Evolutionary conservation across 169 alveolate genomes (phyloP), one percentile per base, ranked within the genome.

Genomic region (Plasmodium coatneyi): DNA sequence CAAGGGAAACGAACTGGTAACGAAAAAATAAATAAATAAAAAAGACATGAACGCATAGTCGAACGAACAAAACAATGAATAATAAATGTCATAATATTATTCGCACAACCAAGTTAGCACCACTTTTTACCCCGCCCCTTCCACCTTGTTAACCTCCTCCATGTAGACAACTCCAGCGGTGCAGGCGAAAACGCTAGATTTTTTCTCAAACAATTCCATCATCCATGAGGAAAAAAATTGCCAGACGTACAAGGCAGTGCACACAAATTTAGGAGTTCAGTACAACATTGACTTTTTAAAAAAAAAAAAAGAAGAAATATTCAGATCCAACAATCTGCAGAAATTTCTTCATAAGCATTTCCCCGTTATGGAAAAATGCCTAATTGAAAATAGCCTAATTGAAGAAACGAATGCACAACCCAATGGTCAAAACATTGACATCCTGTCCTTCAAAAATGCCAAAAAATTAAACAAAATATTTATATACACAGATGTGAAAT

Each of bases 401-500:
- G 9, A 54, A 30, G 86, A 76, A 60, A 39, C 60, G 71, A 79
- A 78, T 14, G 60, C n/a, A 79, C 54, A 87, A 79, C 80, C 71
- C 19, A 56, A 78, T 71, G 30, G 19, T n/a, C 78, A 78, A 54
- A 79, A 43, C 46, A 30, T 22, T 9, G 93, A 87, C 22, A 78
- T 87, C 28, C 70, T 56, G 32, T 79, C 93, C 28, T 87, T 78
- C 41, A 87, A 79, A 66, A 60, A 71, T 87, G 71, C 71, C 22
- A 87, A 87, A 87, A 32, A 87, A 41, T 56, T 87, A 79, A 87
- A 87, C 80, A 87, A 87, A 87, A 87, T 87, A 87, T 87, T 87
- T 32, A 87, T 87, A 39, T 87, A 87, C 49, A 87, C 93, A 87
- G 93, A 87, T 79, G 87, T 87, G 49, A 87, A 87, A 30, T 87